Evolutionary conservation across 2,329 filamentous ascomycete species (phyloP), one percentile per base, ranked within the genome.

Genomic region (Lecanicillium sp.): DNA sequence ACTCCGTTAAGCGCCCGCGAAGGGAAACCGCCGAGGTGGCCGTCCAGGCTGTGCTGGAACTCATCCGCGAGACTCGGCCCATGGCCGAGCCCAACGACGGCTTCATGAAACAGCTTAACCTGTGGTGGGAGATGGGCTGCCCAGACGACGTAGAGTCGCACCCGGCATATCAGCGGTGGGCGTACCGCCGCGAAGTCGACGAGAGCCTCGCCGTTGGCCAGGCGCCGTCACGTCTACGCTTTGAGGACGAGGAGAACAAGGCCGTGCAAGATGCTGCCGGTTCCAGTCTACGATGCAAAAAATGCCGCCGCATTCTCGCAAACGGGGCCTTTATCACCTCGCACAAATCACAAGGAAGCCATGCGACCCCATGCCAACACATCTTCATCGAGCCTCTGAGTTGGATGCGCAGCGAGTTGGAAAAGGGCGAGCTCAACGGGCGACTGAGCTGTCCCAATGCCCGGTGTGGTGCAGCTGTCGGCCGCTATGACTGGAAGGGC

Each of bases 401-500:
- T 12, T 98, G 92, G 92, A 98, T 98, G 92, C 79, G 85, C 6
- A 68, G 80, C 1, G 81, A 82, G 52, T 77, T 98, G 3, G 84
- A 89, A 51, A 75, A 84, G 52, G 88, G 86, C 19, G 77, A 81
- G 44, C 71, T 97, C 17, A 86, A 89, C 44, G 92, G 92, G 17
- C 79, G 90, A 9, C 69, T 98, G 22, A 76, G 80, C 42, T 98
- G 92, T 54, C 90, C 92, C 9, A 84, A 81, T 49, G 43, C 58
- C 8, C 84, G 82, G 53, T 98, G 92, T 60, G 78, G 76, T 33
- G 79, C 85, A 29, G 87, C 87, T 37, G 78, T 97, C 34, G 92
- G 92, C 29, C 85, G 92, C 51, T 98, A 96, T 56, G 85, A 90
- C 37, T 98, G 92, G 92, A 87, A 94, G 58, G 92, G 92, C 12